Conservation (phyloP, 495 filamentous ascomycete genomes). For the Penicillium bovifimosum region DNA sequence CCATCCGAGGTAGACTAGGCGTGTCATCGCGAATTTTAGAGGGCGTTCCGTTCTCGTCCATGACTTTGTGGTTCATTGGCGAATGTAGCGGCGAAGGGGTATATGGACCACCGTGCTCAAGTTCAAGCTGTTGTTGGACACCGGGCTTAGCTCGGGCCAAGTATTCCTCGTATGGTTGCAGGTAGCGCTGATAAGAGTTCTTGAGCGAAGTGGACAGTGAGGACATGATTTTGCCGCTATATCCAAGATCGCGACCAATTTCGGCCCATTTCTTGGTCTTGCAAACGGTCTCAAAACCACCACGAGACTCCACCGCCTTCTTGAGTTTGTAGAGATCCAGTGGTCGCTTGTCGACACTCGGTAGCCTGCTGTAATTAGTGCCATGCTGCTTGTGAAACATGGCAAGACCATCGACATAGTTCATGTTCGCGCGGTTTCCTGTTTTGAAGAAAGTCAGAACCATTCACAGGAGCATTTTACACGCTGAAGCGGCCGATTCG, state of each 20-base stretch:
- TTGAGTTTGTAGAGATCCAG: conserved; percentile 94
- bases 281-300: conserved; percentile 93
- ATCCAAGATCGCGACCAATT: conserved; percentile 93
- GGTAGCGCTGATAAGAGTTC: conserved; percentile 95
- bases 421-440: conserved; percentile 93
- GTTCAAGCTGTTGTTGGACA: conserved; percentile 92
- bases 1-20: conserved; percentile 63
- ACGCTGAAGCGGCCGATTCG: conserved; percentile 20
- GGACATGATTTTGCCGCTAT: conserved; percentile 99
- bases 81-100: conserved; percentile 88
- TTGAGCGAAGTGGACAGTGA: conserved; percentile 98
- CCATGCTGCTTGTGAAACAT: conserved; percentile 98
- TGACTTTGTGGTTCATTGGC: conserved; percentile 64
- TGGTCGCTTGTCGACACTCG: conserved; percentile 95
- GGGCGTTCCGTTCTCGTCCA: conserved; percentile 59
- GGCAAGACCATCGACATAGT: conserved; percentile 88
- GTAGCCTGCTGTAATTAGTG: conserved; percentile 86
- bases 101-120: conserved; percentile 87
- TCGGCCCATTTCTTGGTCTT: conserved; percentile 99
- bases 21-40: conserved; percentile 60
- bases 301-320: conserved; percentile 89
- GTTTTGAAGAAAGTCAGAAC: conserved; percentile 32
- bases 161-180: conserved; percentile 96
- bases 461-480: conserved; percentile 25
- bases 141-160: conserved; percentile 86